Conservation (phyloP, 2,329 filamentous ascomycete species). For the Verticillium nonalfalfae region DNA sequence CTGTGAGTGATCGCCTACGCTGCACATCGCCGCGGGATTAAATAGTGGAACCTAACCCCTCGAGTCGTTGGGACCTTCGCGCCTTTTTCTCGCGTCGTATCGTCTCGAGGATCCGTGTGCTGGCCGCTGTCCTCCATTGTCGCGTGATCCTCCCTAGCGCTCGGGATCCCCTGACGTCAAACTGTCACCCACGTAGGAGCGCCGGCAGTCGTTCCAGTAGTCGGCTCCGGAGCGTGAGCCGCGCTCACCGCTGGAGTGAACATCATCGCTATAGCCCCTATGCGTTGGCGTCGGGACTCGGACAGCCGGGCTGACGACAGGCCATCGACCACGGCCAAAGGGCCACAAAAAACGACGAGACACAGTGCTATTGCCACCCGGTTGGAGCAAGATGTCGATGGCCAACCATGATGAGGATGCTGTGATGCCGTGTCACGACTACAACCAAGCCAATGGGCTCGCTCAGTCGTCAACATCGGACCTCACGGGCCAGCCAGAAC, state of each 20-base stretch:
- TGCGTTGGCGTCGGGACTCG: background rate
- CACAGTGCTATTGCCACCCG: too few relatives aligned
- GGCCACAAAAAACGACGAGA: too few relatives aligned
- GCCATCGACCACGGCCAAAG: background rate
- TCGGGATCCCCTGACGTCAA: background rate
- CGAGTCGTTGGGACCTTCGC: background rate
- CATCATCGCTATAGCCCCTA: background rate
- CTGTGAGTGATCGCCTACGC: background rate
- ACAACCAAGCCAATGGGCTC: background rate
- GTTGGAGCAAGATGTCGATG: background rate
- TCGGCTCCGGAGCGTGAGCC: background rate
- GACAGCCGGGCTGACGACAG: background rate
- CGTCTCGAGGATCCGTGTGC: background rate
- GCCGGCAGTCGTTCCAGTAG: background rate
- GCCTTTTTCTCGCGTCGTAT: background rate
- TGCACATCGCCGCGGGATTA: background rate
- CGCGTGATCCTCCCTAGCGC: background rate
- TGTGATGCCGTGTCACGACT: background rate
- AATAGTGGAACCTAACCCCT: background rate
- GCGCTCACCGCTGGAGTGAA: background rate
- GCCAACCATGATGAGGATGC: background rate
- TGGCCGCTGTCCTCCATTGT: background rate
- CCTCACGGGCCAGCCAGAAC: background rate
- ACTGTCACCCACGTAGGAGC: background rate
- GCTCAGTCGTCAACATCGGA: background rate